These are phyloP conservation scores for Penicillium sp. DNA, from an alignment of 2,329 filamentous ascomycete genomes.

Conservation along the genomic window DNA sequence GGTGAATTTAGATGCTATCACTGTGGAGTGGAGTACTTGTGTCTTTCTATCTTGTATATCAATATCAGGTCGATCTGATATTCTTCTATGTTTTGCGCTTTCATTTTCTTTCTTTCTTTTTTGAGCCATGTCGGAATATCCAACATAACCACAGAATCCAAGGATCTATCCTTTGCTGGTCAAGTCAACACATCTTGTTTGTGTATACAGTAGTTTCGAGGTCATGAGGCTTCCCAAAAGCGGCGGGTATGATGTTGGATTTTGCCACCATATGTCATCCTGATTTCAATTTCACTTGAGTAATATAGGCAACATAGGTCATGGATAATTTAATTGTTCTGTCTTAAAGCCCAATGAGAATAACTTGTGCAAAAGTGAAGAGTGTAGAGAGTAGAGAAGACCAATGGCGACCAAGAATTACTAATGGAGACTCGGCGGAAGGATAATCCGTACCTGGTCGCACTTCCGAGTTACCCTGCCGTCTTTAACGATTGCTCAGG, in stretches of 20 bases:
- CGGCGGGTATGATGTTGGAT: no score
- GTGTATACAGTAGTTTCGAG: no score
- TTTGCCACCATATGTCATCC: no score
- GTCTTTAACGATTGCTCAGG: slow-evolving; percentile 11
- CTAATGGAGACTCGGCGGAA: slow-evolving; percentile 14
- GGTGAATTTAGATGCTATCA: slow-evolving; percentile 18
- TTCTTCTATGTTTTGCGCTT: slow-evolving; percentile 2
- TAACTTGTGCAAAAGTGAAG: no score
- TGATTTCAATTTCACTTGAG: no score
- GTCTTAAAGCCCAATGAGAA: no score
- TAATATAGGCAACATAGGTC: no score
- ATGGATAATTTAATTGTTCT: no score
- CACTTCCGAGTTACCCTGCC: slow-evolving; percentile 20
- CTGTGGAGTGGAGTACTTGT: slow-evolving; percentile 21
- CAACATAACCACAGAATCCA: slow-evolving; percentile 2
- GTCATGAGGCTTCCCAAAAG: no score
- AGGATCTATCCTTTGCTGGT: background rate
- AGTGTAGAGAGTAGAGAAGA: background rate
- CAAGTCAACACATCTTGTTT: background rate
- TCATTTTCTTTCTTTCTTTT: slow-evolving; percentile 5
- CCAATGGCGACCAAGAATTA: slow-evolving; percentile 4
- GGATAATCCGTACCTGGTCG: slow-evolving; percentile 12
- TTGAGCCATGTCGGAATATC: slow-evolving; percentile 10
- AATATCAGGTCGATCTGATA: slow-evolving; percentile 12
- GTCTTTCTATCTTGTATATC: slow-evolving; percentile 26